Conservation (phyloP, 495 filamentous ascomycete genomes). For the Penicillium taxi region DNA sequence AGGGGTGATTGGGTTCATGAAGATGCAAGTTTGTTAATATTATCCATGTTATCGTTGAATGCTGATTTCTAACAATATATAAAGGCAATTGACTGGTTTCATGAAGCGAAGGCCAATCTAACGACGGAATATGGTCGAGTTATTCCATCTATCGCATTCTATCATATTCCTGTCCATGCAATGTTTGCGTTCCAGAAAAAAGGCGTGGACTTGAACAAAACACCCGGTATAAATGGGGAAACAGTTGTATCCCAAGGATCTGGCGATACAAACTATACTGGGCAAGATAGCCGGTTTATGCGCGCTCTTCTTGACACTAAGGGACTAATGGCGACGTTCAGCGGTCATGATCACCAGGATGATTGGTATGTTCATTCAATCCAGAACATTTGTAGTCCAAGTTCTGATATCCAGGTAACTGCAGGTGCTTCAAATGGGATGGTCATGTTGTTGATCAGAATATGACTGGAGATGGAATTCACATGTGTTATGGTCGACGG, state of each 20-base stretch:
- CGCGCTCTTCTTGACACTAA: slow-evolving; percentile 46
- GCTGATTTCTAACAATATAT: not conserved
- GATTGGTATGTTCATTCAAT: slow-evolving; percentile 44
- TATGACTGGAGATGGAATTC: slow-evolving; percentile 31
- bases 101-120: slow-evolving; percentile 36
- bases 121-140: slow-evolving; percentile 24
- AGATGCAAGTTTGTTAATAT: slow-evolving; percentile 13
- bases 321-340: slow-evolving; percentile 55
- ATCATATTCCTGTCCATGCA: slow-evolving; percentile 61
- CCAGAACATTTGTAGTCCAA: not conserved
- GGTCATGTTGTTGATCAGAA: slow-evolving; percentile 18
- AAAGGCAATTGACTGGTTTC: slow-evolving; percentile 57
- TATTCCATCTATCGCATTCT: slow-evolving; percentile 62
- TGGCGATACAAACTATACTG: slow-evolving; percentile 24
- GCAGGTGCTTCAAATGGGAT: slow-evolving; percentile 37
- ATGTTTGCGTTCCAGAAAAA: slow-evolving; percentile 45
- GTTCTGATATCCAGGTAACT: not conserved
- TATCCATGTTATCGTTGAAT: not conserved
- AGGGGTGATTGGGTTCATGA: slow-evolving; percentile 34
- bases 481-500: slow-evolving; percentile 63
- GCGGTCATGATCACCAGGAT: slow-evolving; percentile 64
- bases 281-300: slow-evolving; percentile 60
- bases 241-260: slow-evolving; percentile 19
- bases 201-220: slow-evolving; percentile 27
- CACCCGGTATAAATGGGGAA: slow-evolving; percentile 64